Evolutionary conservation across 2,329 filamentous ascomycete species (phyloP).

Genomic region (Periconia digitata): DNA sequence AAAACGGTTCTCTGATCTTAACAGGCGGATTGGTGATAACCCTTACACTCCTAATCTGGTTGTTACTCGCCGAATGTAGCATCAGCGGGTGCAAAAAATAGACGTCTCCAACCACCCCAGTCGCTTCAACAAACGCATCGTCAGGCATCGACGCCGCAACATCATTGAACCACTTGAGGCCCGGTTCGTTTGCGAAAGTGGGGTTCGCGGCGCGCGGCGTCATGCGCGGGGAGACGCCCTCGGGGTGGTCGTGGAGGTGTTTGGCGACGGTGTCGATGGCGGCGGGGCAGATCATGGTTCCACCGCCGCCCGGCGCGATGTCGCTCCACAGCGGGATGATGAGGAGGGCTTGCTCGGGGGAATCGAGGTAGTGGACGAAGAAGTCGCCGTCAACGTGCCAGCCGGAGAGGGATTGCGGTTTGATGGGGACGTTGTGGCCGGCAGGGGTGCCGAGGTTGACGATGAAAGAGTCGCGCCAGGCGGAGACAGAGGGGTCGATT

Average conservation of each 20-base stretch:
- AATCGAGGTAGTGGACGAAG: constrained; percentile 72
- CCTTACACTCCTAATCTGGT: constrained; percentile 50
- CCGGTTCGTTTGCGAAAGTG: constrained; percentile 48
- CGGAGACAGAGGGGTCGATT: constrained; percentile 45
- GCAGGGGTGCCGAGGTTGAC: constrained; percentile 65
- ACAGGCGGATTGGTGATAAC: constrained; percentile 61
- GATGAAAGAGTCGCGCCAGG: constrained; percentile 69
- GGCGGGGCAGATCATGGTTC: constrained; percentile 64
- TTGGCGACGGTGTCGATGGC: constrained; percentile 60
- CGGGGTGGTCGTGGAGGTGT: constrained; percentile 61
- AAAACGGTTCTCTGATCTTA: constrained; percentile 54
- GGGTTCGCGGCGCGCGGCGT: constrained; percentile 54
- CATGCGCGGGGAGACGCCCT: constrained; percentile 69
- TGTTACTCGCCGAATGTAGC: constrained; percentile 58
- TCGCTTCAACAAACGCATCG: constrained; percentile 56
- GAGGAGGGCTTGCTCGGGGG: constrained; percentile 67
- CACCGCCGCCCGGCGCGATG: constrained; percentile 62
- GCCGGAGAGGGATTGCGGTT: constrained; percentile 55
- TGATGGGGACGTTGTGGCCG: constrained; percentile 52
- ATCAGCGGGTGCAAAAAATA: constrained; percentile 63
- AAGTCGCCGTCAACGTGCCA: constrained; percentile 76
- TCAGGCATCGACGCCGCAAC: constrained; percentile 39
- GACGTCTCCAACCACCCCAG: constrained; percentile 58
- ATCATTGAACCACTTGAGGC: constrained; percentile 50
- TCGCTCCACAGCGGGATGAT: constrained; percentile 70